A percentile compares a stretch with the other conserved stretches of the same genome.
These are phyloP conservation scores for Pythium volutum DNA, from an alignment of 352 stramenopile species.

Conservation along the genomic window DNA sequence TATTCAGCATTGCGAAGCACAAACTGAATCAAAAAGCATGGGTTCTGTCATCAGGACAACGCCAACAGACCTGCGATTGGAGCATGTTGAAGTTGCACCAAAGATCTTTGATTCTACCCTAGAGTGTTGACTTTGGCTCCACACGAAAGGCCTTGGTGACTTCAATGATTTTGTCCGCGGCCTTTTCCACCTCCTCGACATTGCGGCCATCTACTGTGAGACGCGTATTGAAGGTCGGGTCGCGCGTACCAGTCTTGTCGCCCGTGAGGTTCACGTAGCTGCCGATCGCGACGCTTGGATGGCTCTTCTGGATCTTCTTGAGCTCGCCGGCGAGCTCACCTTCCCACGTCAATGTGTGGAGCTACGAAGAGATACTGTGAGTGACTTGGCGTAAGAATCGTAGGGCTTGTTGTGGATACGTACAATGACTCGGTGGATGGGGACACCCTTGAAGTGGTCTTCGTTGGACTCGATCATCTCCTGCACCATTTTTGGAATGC, in stretches of 20 bases:
- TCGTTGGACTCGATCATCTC: constrained; percentile 82
- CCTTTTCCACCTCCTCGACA: constrained; percentile 43
- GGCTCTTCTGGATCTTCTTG: constrained; percentile 60
- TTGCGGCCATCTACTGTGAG: constrained; percentile 65
- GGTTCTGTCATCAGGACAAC: background rate
- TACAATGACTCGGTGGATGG: constrained; percentile 76
- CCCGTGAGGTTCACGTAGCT: constrained; percentile 84
- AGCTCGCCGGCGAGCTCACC: constrained; percentile 60
- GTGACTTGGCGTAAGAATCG: background rate
- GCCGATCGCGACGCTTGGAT: constrained; percentile 70
- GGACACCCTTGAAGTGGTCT: constrained; percentile 73
- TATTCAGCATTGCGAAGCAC: no score
- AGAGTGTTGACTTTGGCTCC: constrained; percentile 10
- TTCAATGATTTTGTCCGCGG: constrained; percentile 37
- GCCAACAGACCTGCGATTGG: no score
- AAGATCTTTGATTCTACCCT: background rate
- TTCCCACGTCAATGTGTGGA: constrained; percentile 69
- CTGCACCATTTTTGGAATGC: constrained; percentile 71
- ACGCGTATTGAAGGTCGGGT: constrained; percentile 60
- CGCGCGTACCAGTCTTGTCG: constrained; percentile 48
- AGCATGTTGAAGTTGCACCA: no score
- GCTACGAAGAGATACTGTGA: constrained; percentile 26
- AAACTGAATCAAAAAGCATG: no score
- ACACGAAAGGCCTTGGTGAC: constrained; percentile 27
- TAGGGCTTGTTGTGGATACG: constrained; percentile 19